phyloP scores from a whole-genome alignment of 2,329 filamentous ascomycete genomes.

The Triangularia setosa region DNA sequence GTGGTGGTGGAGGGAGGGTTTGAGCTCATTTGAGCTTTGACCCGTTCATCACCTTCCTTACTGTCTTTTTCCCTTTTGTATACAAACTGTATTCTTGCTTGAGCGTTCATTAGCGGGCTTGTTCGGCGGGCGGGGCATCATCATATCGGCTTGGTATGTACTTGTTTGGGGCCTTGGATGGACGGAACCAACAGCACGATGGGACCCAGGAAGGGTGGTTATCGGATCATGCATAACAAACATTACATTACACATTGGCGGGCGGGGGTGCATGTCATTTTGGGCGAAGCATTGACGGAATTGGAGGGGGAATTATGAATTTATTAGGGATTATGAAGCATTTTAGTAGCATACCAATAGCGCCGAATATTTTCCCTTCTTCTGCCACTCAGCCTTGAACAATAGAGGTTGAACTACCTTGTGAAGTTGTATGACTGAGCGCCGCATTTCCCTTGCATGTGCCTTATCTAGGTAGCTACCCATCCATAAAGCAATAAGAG shows the following conservation, averaged over 20 bases:
- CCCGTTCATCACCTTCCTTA: not conserved
- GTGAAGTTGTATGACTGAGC: no score
- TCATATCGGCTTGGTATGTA: no score
- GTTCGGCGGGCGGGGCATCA: no score
- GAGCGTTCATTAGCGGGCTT: no score
- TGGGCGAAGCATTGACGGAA: not conserved
- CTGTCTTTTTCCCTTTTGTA: not conserved
- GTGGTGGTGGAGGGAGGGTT: constrained; percentile 40
- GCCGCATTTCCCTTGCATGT: no score
- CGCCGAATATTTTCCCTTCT: not conserved
- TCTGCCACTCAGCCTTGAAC: no score
- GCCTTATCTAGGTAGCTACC: no score
- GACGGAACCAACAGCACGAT: no score
- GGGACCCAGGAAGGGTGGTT: no score
- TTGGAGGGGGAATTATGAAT: not conserved
- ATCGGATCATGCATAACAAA: not conserved
- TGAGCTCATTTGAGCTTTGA: constrained; percentile 34
- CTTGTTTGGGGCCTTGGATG: no score
- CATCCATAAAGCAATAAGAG: no score
- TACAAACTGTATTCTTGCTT: not conserved
- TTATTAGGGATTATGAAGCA: not conserved
- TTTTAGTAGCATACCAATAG: not conserved
- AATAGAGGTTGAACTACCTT: no score
- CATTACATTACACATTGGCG: not conserved
- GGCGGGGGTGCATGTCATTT: not conserved